Percentiles rank a stretch among this genome's conserved stretches.
Conservation (phyloP, 192 early-diverging fungal species). For the Chytriomyces hyalinus region DNA sequence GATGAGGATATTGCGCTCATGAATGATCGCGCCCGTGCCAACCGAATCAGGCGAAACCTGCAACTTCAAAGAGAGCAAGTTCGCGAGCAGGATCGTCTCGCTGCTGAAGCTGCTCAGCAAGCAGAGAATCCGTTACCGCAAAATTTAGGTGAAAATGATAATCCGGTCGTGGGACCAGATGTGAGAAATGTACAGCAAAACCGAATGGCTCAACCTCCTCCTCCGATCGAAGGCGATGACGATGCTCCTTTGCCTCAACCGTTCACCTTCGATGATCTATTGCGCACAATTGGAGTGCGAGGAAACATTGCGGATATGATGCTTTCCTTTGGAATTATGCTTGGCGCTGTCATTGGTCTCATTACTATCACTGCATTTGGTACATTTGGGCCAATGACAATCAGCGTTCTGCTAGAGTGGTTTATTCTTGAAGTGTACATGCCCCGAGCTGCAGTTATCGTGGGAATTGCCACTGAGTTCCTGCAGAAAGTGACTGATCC, state of each 20-base stretch:
- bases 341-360: neutral
- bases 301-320: neutral
- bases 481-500: neutral
- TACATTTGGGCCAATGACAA: neutral
- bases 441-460: neutral
- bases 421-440: neutral
- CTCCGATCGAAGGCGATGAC: neutral
- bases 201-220: neutral
- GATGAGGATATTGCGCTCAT: neutral
- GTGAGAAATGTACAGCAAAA: too few species aligned
- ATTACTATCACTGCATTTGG: neutral
- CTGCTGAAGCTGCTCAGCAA: neutral
- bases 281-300: neutral
- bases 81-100: neutral
- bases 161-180: too few species aligned
- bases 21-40: neutral
- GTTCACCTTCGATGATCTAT: neutral
- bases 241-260: slow-evolving; percentile 3
- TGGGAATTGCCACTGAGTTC: neutral
- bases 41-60: too few species aligned
- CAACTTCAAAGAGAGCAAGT: neutral
- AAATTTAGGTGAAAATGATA: too few species aligned
- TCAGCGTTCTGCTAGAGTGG: neutral
- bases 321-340: neutral
- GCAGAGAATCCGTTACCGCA: neutral